These are phyloP conservation scores for Chytriomyces sp. DNA, from an alignment of 192 early-diverging fungal genomes.

Conservation along the genomic window DNA sequence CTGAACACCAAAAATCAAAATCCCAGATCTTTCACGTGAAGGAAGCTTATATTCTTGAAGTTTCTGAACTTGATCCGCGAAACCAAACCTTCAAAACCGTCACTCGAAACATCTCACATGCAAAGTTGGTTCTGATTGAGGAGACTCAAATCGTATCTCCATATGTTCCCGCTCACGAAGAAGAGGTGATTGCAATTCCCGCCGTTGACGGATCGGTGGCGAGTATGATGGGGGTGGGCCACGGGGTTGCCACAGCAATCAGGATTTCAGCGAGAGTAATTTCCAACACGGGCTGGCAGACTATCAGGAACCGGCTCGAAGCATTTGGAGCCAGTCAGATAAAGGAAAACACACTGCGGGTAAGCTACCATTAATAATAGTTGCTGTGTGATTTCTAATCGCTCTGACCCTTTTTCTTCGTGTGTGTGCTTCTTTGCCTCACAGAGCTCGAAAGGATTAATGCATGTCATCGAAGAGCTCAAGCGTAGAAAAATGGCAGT, in stretches of 20 bases:
- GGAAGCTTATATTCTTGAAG: slow-evolving; percentile 91
- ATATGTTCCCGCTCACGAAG: neutral
- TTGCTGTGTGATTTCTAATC: neutral
- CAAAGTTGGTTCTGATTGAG: slow-evolving; percentile 89
- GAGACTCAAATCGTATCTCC: slow-evolving; percentile 72
- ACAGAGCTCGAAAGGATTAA: slow-evolving; percentile 51
- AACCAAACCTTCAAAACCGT: slow-evolving; percentile 78
- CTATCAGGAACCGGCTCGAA: slow-evolving; percentile 81
- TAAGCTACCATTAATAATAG: slow-evolving; percentile 12
- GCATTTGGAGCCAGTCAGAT: slow-evolving; percentile 86
- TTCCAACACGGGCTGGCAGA: slow-evolving; percentile 82
- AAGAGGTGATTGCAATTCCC: neutral
- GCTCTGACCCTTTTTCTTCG: neutral
- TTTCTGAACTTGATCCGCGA: slow-evolving; percentile 80
- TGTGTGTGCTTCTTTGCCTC: neutral
- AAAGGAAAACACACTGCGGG: slow-evolving; percentile 74
- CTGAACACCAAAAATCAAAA: neutral
- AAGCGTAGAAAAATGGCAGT: slow-evolving; percentile 14
- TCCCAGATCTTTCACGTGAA: slow-evolving; percentile 76
- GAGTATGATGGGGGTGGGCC: neutral
- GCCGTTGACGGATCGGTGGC: neutral
- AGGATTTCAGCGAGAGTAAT: slow-evolving; percentile 85
- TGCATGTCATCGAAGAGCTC: slow-evolving; percentile 52
- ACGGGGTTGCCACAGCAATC: slow-evolving; percentile 63
- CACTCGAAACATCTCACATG: slow-evolving; percentile 92